Evolutionary conservation across 129 eudicot genomes (phyloP), one percentile per base, ranked within the genome.

Genomic region (Centella asiatica): DNA sequence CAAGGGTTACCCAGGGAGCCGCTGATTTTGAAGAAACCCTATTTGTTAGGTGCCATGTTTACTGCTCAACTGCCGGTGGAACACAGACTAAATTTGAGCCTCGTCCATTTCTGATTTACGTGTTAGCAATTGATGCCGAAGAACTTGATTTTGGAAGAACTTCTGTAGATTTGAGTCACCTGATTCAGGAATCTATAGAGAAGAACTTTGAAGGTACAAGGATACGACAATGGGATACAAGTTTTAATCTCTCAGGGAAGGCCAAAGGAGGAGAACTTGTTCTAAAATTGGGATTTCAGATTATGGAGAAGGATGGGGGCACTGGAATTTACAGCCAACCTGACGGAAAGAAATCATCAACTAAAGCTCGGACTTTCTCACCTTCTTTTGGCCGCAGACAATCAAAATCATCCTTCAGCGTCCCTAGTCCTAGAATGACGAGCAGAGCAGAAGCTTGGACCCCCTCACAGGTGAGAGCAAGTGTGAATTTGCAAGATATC

Each of bases 261-360:
- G 99, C 95, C 4, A 87, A 84, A 60, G 99, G 96, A 6, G 99
- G 96, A 17, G 90, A 92, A 58, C 79, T 92, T 44, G 85, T 81
- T 44, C 65, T 87, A 70, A 92, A 92, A 29, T 63, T 92, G 13
- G 96, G 95, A 44, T 87, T 92, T 70, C 96, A 92, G 78, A 82
- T 92, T 17, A 92, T 92, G 96, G 99, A 92, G 65, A 92, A 92
- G 65, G 99, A 87, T 67, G 99, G 99, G 34, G 95, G 90, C 0
- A 36, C 63, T 46, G 86, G 84, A 50, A 73, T 92, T 52, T 87
- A 84, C 67, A 82, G 72, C 56, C 85, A 71, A 39, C 68, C 69
- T 1, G 86, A 77, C 44, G 79, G 84, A 17, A 76, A 60, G 48
- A 85, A 80, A 69, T 48, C n/a, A n/a, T n/a, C 86, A 7, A 61